A percentile compares a stretch with the other conserved stretches of the same genome.
phyloP scores from a whole-genome alignment of 2,329 filamentous ascomycete genomes.

The Aspergillus pseudoviridinutans region DNA sequence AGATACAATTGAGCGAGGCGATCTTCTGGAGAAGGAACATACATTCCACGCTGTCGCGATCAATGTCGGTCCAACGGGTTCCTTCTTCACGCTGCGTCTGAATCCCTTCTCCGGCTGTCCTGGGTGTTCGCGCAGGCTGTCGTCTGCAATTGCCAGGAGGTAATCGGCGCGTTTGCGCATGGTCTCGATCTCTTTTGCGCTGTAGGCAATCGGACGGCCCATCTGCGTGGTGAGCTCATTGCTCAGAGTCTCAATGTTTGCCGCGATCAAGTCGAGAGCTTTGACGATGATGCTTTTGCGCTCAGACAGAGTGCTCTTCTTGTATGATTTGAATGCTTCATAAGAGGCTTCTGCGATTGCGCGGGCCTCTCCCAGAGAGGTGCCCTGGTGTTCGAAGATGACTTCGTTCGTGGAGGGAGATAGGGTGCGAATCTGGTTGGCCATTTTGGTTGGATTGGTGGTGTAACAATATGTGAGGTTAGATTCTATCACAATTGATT shows the following conservation, averaged over 20 bases:
- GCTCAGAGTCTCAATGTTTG: slow-evolving; percentile 71
- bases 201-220: slow-evolving; percentile 84
- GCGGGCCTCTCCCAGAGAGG: slow-evolving; percentile 28
- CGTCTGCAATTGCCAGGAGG: slow-evolving; percentile 74
- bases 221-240: slow-evolving; percentile 84
- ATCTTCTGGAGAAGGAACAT: slow-evolving; percentile 37
- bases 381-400: slow-evolving; percentile 73
- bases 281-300: slow-evolving; percentile 77
- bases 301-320: slow-evolving; percentile 65
- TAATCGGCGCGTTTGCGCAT: slow-evolving; percentile 79
- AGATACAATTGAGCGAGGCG: background rate
- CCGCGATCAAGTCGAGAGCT: slow-evolving; percentile 65
- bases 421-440: slow-evolving; percentile 56
- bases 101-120: slow-evolving; percentile 82
- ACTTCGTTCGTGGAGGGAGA: slow-evolving; percentile 83
- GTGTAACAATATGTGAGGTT: background rate
- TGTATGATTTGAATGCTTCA: slow-evolving; percentile 49
- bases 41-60: slow-evolving; percentile 93
- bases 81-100: slow-evolving; percentile 80
- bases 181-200: slow-evolving; percentile 74
- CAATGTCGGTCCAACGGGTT: slow-evolving; percentile 78
- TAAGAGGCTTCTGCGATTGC: slow-evolving; percentile 23
- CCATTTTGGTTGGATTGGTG: slow-evolving; percentile 12
- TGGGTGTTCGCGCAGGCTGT: slow-evolving; percentile 70
- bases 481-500: background rate